Evolutionary conservation across 192 early-diverging fungal species (phyloP).

Genomic region (Oehlia diaphana): DNA sequence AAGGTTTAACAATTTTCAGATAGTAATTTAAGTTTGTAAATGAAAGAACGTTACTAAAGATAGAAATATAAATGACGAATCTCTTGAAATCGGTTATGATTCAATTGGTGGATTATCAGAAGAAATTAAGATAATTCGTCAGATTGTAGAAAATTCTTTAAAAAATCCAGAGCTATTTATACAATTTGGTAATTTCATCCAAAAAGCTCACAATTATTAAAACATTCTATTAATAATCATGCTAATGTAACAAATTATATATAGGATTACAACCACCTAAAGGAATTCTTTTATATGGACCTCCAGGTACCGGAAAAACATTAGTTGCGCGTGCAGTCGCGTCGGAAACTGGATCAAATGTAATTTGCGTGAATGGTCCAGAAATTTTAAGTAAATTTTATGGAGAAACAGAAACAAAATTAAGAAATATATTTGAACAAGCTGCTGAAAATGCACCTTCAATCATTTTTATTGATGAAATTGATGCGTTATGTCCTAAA

Average conservation of each 20-base stretch:
- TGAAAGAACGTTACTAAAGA: neutral
- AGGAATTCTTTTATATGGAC: slow-evolving; percentile 86
- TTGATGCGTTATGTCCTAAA: slow-evolving; percentile 89
- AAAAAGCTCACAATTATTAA: neutral
- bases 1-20: neutral
- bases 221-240: neutral
- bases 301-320: slow-evolving; percentile 97
- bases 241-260: neutral
- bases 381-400: slow-evolving; percentile 89
- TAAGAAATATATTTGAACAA: slow-evolving; percentile 75
- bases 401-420: slow-evolving; percentile 91
- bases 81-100: slow-evolving; percentile 42
- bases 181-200: slow-evolving; percentile 57
- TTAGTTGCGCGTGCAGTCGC: slow-evolving; percentile 90
- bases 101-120: slow-evolving; percentile 80
- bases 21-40: neutral
- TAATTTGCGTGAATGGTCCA: slow-evolving; percentile 88
- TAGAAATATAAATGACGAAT: neutral
- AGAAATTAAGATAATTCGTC: slow-evolving; percentile 73
- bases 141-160: slow-evolving; percentile 82
- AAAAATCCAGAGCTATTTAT: slow-evolving; percentile 70
- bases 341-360: slow-evolving; percentile 64
- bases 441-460: slow-evolving; percentile 73
- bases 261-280: slow-evolving; percentile 82
- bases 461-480: slow-evolving; percentile 93